Evolutionary conservation across 2,329 filamentous ascomycete species (phyloP), one percentile per base, ranked within the genome.

Genomic region (Westerdykella ornata): DNA sequence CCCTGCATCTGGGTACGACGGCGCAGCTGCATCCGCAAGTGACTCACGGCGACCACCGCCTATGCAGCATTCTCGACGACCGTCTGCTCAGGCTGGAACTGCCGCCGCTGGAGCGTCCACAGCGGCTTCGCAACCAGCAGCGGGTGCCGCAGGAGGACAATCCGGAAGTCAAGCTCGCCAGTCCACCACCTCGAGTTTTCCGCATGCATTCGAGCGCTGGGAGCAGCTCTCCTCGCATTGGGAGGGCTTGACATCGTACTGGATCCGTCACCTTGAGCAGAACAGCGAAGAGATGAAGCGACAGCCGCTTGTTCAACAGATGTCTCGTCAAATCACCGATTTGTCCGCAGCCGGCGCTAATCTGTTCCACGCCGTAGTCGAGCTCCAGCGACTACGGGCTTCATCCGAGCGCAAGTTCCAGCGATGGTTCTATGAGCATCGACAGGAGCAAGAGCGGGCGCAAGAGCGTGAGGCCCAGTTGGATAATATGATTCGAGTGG

Each of bases 381-480:
- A 98, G 66, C 72, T 98, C 35, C 92, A 98, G 65, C 82, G 92
- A 20, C 74, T 98, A 18, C 84, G 92, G 33, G 92, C 92, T 29
- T 95, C 88, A 42, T 97, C 90, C 0, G 92, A 98, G 67, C 82
- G 92, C 49, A 97, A 97, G 63, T 98, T 98, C 56, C 92, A 98
- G 68, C 80, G 92, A 38, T 98, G 92, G 92, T 97, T 97, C 68
- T 95, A 94, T 54, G 92, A 98, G 63, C 95, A 89, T 6, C 78
- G 89, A 38, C 78, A 83, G 22, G 89, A 97, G 52, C 80, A 94
- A 51, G 92, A 97, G 69, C 81, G 85, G 19, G 77, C 82, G 37
- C 84, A 86, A 51, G 92, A 97, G 66, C 74, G 85, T 29, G 85
- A 88, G 42, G 88, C 81, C 3, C 80, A 89, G 60, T 70, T 95